Evolutionary conservation across 1,284 basidiomycete species (phyloP), one percentile per base, ranked within the genome.

Genomic region (Phellinidium pouzarii): DNA sequence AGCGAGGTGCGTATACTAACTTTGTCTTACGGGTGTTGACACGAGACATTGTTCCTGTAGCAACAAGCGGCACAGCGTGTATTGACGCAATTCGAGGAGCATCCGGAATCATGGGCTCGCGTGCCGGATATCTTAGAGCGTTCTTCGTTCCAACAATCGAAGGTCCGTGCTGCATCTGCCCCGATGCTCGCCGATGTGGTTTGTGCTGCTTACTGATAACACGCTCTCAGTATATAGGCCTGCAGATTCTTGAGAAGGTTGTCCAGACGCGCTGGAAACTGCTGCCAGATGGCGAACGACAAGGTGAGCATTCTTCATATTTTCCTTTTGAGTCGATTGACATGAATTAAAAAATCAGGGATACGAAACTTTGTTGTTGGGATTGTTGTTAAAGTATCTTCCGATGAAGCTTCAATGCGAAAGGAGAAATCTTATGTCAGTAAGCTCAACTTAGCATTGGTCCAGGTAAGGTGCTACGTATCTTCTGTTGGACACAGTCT

Each of bases 311-410:
- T 49, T 52, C 26, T 46, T 27, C 26, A 14, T 42, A 46, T 9
- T 3, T 34, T 3, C 11, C 31, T 34, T 34, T 1, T 19, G 8
- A 31, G 4, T 20, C 29, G 20, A 8, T 43, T 11, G 2, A 17
- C 23, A 41, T 34, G 38, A 12, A 25, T 44, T 17, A 19, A 43
- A 11, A 38, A 48, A 45, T 12, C 59, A 93, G 91, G 94, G 47
- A 97, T 99, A 61, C 84, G 95, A 55, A 99, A 99, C 71, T 99
- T 99, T 62, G 86, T 99, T 59, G 93, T 98, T 50, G 90, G 89
- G 44, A 79, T 94, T 56, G 96, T 91, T 12, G 91, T 99, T 58
- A 91, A 94, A 68, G 84, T 91, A 42, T 89, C 93, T 36, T 91
- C 91, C 12, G 94, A 98, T 65, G 93, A 95, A 65, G 73, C 77